Percentiles rank a stretch among this genome's conserved stretches.
Conservation (phyloP, 192 early-diverging fungal species). For the Backusella circina region DNA sequence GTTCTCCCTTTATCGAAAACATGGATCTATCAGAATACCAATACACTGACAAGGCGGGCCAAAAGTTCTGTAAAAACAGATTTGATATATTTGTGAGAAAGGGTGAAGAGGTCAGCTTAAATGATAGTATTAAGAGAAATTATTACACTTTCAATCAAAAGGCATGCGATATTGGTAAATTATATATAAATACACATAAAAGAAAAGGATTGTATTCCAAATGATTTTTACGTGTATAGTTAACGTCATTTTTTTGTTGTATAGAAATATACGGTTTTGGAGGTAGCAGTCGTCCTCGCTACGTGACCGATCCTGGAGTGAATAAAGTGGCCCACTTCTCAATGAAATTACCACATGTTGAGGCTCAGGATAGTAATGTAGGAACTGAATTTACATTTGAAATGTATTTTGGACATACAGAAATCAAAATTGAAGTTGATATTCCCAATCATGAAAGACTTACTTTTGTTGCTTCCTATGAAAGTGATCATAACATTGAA, state of each 20-base stretch:
- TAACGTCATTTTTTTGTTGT: neutral
- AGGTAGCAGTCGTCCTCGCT: constrained; percentile 13
- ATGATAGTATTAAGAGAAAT: constrained; percentile 40
- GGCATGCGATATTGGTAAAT: constrained; percentile 21
- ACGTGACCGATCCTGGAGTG: constrained; percentile 16
- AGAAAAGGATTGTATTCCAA: too few species aligned
- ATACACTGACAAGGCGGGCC: constrained; percentile 29
- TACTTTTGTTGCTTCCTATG: neutral
- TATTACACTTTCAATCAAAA: constrained; percentile 31
- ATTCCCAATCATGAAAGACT: neutral
- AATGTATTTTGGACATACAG: constrained; percentile 41
- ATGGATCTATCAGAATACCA: constrained; percentile 39
- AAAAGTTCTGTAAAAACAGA: constrained; percentile 27
- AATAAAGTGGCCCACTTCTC: constrained; percentile 13
- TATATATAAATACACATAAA: neutral
- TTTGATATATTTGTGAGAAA: constrained; percentile 32
- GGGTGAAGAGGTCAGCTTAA: constrained; percentile 29
- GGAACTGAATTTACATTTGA: constrained; percentile 36
- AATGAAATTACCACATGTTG: constrained; percentile 15
- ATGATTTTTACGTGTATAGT: neutral
- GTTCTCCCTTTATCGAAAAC: constrained; percentile 38
- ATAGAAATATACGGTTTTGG: constrained; percentile 25
- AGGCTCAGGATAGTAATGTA: constrained; percentile 19
- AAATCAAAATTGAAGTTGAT: constrained; percentile 20
- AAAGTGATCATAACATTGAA: neutral